phyloP scores from a whole-genome alignment of 305 asterid genomes.

The Fraxinus dipetala region DNA sequence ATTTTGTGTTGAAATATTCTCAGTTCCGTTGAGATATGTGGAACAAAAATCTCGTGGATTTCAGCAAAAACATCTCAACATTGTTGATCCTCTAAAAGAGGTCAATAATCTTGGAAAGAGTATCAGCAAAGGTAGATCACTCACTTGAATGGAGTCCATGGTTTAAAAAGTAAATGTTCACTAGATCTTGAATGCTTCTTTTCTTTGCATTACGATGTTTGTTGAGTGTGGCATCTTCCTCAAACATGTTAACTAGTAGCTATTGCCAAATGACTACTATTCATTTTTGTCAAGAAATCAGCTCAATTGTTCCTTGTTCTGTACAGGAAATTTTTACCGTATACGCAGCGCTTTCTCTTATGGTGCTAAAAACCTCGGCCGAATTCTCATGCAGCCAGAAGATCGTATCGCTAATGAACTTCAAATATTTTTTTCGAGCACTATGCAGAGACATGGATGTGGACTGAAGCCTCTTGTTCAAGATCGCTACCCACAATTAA shows the following conservation, averaged over 20 bases:
- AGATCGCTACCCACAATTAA: slow-evolving; percentile 26
- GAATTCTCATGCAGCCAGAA: slow-evolving; percentile 50
- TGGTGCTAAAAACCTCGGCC: slow-evolving; percentile 72
- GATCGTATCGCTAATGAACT: slow-evolving; percentile 54
- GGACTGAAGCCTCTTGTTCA: slow-evolving; percentile 58
- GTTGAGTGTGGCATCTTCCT: not conserved
- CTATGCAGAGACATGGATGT: slow-evolving; percentile 64
- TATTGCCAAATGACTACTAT: not conserved
- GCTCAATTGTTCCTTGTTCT: not conserved
- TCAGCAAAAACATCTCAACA: slow-evolving; percentile 66
- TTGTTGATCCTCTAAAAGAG: slow-evolving; percentile 79
- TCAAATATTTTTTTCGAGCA: slow-evolving; percentile 57
- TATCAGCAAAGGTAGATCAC: slow-evolving; percentile 63
- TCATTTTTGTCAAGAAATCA: not conserved
- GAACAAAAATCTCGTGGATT: slow-evolving; percentile 48
- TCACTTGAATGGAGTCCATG: slow-evolving; percentile 10
- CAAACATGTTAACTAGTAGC: not conserved
- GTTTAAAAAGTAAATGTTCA: not conserved
- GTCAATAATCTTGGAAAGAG: slow-evolving; percentile 84
- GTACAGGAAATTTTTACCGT: slow-evolving; percentile 70
- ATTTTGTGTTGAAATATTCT: slow-evolving; percentile 45
- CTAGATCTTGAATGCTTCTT: not conserved
- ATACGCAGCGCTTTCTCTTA: slow-evolving; percentile 82
- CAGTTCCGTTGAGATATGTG: slow-evolving; percentile 54
- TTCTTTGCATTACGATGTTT: not conserved